phyloP scores from a whole-genome alignment of 1,139 yeast genomes.

The Spathaspora sp. region DNA sequence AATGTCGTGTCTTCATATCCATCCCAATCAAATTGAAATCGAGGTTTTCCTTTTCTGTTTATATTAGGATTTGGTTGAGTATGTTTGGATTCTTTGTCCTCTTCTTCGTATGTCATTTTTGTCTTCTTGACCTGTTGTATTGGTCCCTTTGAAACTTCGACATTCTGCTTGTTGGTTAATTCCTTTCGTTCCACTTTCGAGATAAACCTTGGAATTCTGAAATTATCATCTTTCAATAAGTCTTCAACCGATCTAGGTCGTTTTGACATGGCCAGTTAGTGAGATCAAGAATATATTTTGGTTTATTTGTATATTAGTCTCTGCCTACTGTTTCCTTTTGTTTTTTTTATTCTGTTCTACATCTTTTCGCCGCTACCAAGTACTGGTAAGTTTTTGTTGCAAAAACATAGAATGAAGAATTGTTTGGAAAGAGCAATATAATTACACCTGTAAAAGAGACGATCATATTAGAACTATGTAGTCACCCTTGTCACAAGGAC shows the following conservation, averaged over 20 bases:
- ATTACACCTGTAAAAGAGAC: too few species aligned
- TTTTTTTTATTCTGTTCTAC: too few species aligned
- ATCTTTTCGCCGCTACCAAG: neutral
- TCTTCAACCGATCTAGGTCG: conserved; percentile 47
- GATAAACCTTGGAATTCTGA: conserved; percentile 41
- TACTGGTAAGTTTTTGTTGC: too few species aligned
- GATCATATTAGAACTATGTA: too few species aligned
- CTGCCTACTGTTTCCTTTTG: neutral
- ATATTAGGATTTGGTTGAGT: conserved; percentile 8
- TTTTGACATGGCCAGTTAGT: conserved; percentile 22
- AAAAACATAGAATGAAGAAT: too few species aligned
- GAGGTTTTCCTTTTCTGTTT: conserved; percentile 16
- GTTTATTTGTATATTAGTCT: neutral
- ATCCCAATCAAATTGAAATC: conserved; percentile 72
- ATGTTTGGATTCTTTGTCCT: neutral
- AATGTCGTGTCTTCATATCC: conserved; percentile 63
- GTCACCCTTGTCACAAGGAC: too few species aligned
- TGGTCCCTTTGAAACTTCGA: conserved; percentile 12
- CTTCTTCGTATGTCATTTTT: conserved; percentile 8
- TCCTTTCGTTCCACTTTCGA: conserved; percentile 48
- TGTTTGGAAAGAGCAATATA: too few species aligned
- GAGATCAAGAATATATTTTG: too few species aligned
- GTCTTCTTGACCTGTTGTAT: conserved; percentile 4
- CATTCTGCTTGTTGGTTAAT: conserved; percentile 22
- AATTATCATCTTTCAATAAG: conserved; percentile 28